A percentile compares a stretch with the other conserved stretches of the same genome.
Conservation (phyloP, 1,284 basidiomycete species). For the Amylostereum chailletii region DNA sequence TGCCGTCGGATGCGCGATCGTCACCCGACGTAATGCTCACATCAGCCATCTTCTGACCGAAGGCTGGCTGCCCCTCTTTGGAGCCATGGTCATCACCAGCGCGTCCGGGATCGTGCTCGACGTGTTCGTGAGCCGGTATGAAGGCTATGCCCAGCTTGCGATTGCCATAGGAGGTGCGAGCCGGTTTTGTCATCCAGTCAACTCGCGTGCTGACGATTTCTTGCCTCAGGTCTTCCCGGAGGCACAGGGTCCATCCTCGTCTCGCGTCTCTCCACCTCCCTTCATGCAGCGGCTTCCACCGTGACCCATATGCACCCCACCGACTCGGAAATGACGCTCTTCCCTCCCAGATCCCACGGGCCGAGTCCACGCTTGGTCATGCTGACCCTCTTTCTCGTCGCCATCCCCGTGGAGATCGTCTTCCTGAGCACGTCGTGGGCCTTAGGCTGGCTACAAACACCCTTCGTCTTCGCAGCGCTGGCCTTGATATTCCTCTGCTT, state of each 20-base stretch:
- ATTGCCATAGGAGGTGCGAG: constrained; percentile 78
- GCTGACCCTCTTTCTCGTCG: constrained; percentile 62
- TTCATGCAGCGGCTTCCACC: constrained; percentile 53
- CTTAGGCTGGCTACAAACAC: constrained; percentile 72
- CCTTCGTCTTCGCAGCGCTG: constrained; percentile 56
- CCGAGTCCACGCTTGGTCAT: constrained; percentile 49
- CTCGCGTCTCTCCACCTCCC: constrained; percentile 80
- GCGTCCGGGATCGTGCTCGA: constrained; percentile 91
- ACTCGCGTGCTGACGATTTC: neutral
- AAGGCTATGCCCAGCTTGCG: constrained; percentile 83
- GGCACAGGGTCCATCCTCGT: constrained; percentile 88
- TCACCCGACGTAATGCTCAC: constrained; percentile 57
- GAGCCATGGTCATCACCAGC: constrained; percentile 88
- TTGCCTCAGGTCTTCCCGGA: constrained; percentile 65
- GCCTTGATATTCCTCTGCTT: constrained; percentile 65
- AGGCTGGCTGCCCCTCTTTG: constrained; percentile 87
- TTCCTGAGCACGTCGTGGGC: constrained; percentile 60
- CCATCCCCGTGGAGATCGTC: constrained; percentile 67
- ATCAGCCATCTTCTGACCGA: constrained; percentile 68
- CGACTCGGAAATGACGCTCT: constrained; percentile 4
- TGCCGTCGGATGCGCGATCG: constrained; percentile 42
- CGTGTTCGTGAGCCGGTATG: constrained; percentile 77
- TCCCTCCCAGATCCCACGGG: constrained; percentile 8
- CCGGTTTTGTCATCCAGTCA: constrained; percentile 3
- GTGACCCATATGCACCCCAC: constrained; percentile 7